These are phyloP conservation scores for Kazachstania africana DNA, from an alignment of 805 yeast genomes.

Conservation along the genomic window DNA sequence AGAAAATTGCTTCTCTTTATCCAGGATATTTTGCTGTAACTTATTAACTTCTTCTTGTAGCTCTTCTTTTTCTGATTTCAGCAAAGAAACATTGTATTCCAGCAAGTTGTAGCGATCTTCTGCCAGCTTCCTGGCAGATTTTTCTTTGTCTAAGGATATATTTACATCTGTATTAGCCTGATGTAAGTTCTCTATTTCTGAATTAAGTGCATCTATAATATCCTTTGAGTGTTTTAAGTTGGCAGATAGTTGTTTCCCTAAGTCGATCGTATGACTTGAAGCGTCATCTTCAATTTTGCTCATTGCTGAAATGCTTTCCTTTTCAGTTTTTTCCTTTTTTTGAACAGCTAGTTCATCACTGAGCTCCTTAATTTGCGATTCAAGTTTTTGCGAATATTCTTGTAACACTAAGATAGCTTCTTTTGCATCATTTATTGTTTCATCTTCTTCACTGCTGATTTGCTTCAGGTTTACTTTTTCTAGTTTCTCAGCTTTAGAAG, in stretches of 20 bases:
- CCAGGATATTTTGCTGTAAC: no score
- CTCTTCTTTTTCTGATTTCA: no score
- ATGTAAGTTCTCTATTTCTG: constrained; percentile 31
- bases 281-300: no score
- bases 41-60: no score
- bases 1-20: no score
- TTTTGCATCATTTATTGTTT: constrained; percentile 51
- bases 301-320: no score
- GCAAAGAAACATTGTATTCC: no score
- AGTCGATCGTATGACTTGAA: constrained; percentile 21
- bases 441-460: constrained; percentile 8
- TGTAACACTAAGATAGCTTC: constrained; percentile 55
- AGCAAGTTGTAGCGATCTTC: constrained; percentile 43
- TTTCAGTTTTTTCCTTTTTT: constrained; percentile 16
- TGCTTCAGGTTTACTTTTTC: constrained; percentile 65
- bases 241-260: constrained; percentile 15
- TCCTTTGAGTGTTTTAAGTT: constrained; percentile 28
- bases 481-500: constrained; percentile 40
- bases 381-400: constrained; percentile 42
- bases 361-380: constrained; percentile 40
- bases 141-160: constrained; percentile 40
- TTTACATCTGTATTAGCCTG: constrained; percentile 36
- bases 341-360: constrained; percentile 33
- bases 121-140: constrained; percentile 41
- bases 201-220: constrained; percentile 39